Evolutionary conservation across 305 asterid species (phyloP).

Genomic region (Fraxinus greggii): DNA sequence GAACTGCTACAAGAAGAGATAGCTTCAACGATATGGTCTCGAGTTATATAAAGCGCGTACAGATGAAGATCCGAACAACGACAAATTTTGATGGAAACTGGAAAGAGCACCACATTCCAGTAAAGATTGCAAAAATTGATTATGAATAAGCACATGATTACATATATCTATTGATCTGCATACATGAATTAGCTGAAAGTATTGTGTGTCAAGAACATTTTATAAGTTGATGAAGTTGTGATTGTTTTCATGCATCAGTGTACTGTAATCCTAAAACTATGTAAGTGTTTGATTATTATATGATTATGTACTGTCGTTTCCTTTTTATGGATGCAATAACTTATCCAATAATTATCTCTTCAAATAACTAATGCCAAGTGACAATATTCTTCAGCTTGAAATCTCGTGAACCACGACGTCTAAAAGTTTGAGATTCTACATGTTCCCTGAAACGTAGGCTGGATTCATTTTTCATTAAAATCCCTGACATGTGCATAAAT

Average conservation of each 20-base stretch:
- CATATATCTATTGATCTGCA: not conserved
- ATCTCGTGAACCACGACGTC: not conserved
- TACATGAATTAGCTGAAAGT: not conserved
- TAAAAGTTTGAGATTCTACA: not conserved
- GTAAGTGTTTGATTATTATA: not conserved
- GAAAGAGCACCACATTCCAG: conserved; percentile 9
- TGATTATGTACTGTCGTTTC: not conserved
- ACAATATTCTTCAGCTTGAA: not conserved
- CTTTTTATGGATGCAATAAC: not conserved
- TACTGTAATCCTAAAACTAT: not conserved
- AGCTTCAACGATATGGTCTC: conserved; percentile 53
- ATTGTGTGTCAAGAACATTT: not conserved
- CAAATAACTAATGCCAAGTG: not conserved
- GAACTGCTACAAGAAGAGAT: conserved; percentile 41
- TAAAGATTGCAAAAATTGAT: not conserved
- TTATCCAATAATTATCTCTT: not conserved
- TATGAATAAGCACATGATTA: not conserved
- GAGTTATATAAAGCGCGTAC: conserved; percentile 43
- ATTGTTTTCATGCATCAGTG: not conserved
- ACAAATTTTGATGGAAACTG: conserved; percentile 29
- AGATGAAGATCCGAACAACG: conserved; percentile 37
- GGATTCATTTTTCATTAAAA: not conserved
- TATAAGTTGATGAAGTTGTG: not conserved
- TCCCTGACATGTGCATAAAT: not conserved
- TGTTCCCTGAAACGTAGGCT: not conserved